phyloP scores from a whole-genome alignment of 108 stramenopile genomes.

The Pseudonitzschia pungens region DNA sequence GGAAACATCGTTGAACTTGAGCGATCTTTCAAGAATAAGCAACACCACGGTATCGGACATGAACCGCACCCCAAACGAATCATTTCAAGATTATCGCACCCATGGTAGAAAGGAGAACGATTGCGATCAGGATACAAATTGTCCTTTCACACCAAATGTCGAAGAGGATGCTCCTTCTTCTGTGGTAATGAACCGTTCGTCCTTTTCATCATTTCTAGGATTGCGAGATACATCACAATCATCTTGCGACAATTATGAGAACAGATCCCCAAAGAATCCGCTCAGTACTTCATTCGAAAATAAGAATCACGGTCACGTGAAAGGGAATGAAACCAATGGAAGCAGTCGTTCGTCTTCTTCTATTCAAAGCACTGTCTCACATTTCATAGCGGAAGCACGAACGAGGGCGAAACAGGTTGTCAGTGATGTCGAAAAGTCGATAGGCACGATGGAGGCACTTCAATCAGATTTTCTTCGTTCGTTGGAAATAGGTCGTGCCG shows the following conservation, averaged over 20 bases:
- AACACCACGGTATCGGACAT: neutral
- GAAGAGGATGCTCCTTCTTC: neutral
- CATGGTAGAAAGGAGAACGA: neutral
- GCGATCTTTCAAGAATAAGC: conserved; percentile 6
- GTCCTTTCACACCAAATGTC: neutral
- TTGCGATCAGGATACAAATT: neutral
- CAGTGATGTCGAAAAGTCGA: conserved; percentile 18
- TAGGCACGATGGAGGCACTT: conserved; percentile 22
- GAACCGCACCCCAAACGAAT: neutral
- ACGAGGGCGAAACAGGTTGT: conserved; percentile 7
- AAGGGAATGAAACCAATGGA: neutral
- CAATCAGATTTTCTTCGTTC: conserved; percentile 18
- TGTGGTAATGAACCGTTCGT: neutral
- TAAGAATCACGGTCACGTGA: neutral
- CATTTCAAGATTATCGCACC: conserved; percentile 1
- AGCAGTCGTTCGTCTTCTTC: conserved; percentile 2
- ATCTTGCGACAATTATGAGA: neutral
- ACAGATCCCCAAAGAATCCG: neutral
- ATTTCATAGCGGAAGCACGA: conserved; percentile 8
- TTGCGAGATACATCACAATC: neutral
- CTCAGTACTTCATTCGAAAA: neutral
- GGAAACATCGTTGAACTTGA: conserved; percentile 5
- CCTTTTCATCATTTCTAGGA: conserved; percentile 1
- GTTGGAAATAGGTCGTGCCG: conserved; percentile 5
- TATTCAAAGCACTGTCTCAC: conserved; percentile 9